Evolutionary conservation across 1,284 basidiomycete genomes (phyloP), one percentile per base, ranked within the genome.

Genomic region (Ganoderma lucidum): DNA sequence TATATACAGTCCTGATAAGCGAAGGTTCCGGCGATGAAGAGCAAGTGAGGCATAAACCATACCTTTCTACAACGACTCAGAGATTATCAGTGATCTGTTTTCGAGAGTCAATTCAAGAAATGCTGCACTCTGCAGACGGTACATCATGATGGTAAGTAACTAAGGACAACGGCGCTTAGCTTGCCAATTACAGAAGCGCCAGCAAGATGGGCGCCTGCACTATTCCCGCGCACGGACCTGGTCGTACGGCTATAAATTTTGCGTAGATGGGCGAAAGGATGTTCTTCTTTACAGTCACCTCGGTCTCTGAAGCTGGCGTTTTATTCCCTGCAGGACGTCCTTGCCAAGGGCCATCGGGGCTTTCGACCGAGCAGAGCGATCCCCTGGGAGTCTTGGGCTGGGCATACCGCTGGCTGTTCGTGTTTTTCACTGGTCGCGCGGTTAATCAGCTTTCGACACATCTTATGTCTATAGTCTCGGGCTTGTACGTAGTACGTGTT

Each of bases 401-500:
- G 90, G 90, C 90, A 90, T 91, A 88, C 85, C 88, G 84, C 87
- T 84, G 83, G 78, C 85, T 84, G 69, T 66, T 42, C 78, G 75
- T 73, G 64, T 74, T 77, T 77, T 74, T 77, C 71, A 87, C 80
- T 81, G 87, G 85, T 82, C 76, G 80, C 77, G 83, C 83, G 90
- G 88, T 84, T 87, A 92, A 91, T 91, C 90, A 90, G 90, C 81
- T 85, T 81, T 82, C 85, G 87, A 79, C 80, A 90, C 87, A 91
- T 76, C 9, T 59, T 59, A 10, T 17, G 9, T 51, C 9, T 28
- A 19, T 17, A 35, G 35, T 30, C 51, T 30, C 12, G 23, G 14
- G 5, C 2, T 53, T 32, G 30, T 32, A 55, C 53, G 14, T 32
- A 55, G 53, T 55, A 28, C 53, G 53, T 55, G 53, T 32, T 55